phyloP scores from a whole-genome alignment of 1,284 basidiomycete species.

The Grifola frondosa region DNA sequence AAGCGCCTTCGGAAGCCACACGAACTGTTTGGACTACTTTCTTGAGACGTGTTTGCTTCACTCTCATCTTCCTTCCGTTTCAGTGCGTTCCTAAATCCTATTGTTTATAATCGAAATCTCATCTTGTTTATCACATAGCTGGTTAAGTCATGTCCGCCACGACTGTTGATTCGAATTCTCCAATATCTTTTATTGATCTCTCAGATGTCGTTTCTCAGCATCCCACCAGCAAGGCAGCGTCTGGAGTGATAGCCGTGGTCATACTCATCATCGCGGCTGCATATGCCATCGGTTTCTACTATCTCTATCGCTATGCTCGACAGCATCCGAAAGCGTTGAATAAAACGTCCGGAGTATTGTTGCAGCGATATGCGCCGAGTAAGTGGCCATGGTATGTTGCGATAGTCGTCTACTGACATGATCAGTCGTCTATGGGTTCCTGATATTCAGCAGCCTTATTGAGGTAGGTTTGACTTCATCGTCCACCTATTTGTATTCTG shows the following conservation, averaged over 20 bases:
- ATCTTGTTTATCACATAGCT: no score
- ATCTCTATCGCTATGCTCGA: constrained; percentile 44
- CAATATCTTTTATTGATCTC: no score
- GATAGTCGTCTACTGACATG: constrained; percentile 8
- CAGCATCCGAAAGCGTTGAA: constrained; percentile 47
- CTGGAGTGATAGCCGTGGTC: constrained; percentile 41
- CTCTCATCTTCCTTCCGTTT: no score
- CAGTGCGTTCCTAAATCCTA: no score
- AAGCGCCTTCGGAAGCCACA: no score
- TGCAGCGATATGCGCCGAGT: constrained; percentile 53
- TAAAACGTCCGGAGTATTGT: constrained; percentile 41
- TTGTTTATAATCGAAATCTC: no score
- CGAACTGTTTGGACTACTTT: no score
- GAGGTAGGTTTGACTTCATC: constrained; percentile 35
- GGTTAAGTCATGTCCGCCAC: no score
- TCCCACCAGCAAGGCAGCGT: constrained; percentile 8
- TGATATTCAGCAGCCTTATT: constrained; percentile 46
- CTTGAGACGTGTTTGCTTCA: no score
- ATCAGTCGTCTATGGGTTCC: constrained; percentile 47
- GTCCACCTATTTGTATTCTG: background rate
- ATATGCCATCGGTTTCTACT: constrained; percentile 48
- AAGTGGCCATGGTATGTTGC: constrained; percentile 17
- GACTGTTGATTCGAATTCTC: no score
- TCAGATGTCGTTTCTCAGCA: no score
- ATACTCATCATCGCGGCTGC: constrained; percentile 45